Base-by-base conservation (phyloP, 331 rosid species). In the Pyrus hybrid region DNA sequence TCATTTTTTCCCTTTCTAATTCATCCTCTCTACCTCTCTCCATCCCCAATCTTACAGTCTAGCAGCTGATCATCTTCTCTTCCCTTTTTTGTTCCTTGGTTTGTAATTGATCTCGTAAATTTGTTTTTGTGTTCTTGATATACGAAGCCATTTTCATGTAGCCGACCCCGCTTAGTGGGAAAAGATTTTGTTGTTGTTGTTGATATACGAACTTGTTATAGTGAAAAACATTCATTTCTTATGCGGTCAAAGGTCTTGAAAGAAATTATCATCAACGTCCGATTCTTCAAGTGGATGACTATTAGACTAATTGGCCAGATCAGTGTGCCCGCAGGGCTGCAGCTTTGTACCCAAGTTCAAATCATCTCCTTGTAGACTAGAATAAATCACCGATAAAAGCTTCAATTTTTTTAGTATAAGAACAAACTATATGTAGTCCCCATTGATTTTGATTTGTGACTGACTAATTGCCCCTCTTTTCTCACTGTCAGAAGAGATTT, bases 31-130 rank as follows among this genome's bases (percentile, higher is more conserved):
- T 60, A 43, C 68, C 23, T 54, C 11, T 13, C 45, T 37, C 45
- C 33, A 22, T 60, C 22, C 41, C 18, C 4, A 37, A 37, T 17
- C 80, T 76, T 89, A 88, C 80, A 85, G 79, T 82, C 87, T 88
- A 49, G 75, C 74, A 68, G 82, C 67, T 33, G 21, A 67, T 76
- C 77, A 8, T 72, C 80, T 63, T 69, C 16, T 53, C 12, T 23
- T 23, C 45, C 67, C 57, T 37, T 10, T 37, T 10, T 37, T 10
- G 45, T 37, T 37, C 45, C 45, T 35, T 60, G 32, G 45, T 49
- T 62, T 74, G 77, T 43, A 63, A 41, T 45, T 62, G 17, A 25
- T 23, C 77, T 61, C 43, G 0, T 33, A 32, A 4, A 28, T 71
- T 80, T 43, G 17, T 37, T 37, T 45, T 35, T 47, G 18, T 28